These are phyloP conservation scores for Croton setiger DNA, from an alignment of 441 rosid genomes.

Conservation along the genomic window DNA sequence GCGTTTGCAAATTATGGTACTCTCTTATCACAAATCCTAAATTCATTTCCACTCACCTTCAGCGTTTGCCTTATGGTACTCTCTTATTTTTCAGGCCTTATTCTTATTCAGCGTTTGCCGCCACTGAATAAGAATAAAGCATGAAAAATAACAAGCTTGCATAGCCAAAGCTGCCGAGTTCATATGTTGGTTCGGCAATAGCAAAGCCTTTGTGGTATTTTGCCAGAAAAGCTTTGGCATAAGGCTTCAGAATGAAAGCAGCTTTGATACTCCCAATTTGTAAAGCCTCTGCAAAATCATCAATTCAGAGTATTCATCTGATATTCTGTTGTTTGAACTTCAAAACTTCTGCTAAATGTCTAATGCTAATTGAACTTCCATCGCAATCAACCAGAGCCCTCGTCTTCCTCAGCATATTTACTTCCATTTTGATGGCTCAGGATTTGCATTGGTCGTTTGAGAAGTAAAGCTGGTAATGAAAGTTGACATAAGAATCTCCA, in stretches of 20 bases:
- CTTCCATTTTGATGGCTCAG: neutral
- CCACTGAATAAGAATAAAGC: too few species aligned
- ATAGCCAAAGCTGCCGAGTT: slow-evolving; percentile 13
- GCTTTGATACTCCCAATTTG: slow-evolving; percentile 3
- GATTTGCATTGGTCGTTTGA: neutral
- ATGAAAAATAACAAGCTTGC: neutral
- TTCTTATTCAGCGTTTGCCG: too few species aligned
- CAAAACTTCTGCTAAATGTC: slow-evolving; percentile 8
- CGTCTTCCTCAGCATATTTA: slow-evolving; percentile 1
- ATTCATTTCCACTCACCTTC: neutral
- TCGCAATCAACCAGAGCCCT: neutral
- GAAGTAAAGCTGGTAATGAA: slow-evolving; percentile 9
- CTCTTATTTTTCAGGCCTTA: too few species aligned
- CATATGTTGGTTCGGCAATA: neutral
- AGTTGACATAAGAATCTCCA: slow-evolving; percentile 11
- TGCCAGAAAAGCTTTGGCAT: slow-evolving; percentile 5
- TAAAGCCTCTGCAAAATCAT: slow-evolving; percentile 13
- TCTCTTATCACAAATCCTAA: neutral
- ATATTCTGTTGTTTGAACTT: slow-evolving; percentile 7
- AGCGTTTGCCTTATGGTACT: too few species aligned
- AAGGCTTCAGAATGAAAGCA: slow-evolving; percentile 13
- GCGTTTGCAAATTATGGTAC: neutral
- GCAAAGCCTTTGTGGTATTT: slow-evolving; percentile 10
- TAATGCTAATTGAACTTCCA: slow-evolving; percentile 3
- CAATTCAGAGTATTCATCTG: slow-evolving; percentile 1